These are phyloP conservation scores for Sporothrix schenckii DNA, from an alignment of 2,329 filamentous ascomycete species.

Conservation along the genomic window DNA sequence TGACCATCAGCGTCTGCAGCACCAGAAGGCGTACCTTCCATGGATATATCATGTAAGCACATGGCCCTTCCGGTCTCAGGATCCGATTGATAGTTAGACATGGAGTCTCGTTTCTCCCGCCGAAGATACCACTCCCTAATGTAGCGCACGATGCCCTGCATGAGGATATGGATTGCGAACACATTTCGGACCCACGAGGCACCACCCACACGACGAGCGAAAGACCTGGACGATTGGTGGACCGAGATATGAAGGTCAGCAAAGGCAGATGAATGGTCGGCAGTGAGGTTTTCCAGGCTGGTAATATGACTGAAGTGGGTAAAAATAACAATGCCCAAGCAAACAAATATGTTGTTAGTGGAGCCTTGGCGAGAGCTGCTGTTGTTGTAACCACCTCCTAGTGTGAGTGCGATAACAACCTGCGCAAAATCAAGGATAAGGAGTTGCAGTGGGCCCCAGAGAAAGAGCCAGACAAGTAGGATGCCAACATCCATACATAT, in stretches of 20 bases:
- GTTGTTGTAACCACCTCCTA: conserved; percentile 69
- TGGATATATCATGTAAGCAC: conserved; percentile 44
- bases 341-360: conserved; percentile 71
- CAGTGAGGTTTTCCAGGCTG: conserved; percentile 50
- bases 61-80: conserved; percentile 63
- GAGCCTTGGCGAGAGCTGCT: conserved; percentile 65
- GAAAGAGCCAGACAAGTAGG: conserved; percentile 80
- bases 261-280: conserved; percentile 43
- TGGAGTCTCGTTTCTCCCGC: conserved; percentile 59
- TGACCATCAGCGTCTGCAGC: conserved; percentile 53
- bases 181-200: conserved; percentile 70
- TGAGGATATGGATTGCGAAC: conserved; percentile 73
- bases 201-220: conserved; percentile 59
- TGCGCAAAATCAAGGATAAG: conserved; percentile 89
- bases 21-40: conserved; percentile 50
- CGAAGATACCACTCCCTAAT: conserved; percentile 70
- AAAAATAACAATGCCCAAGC: conserved; percentile 66
- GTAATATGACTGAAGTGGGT: conserved; percentile 54
- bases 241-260: conserved; percentile 54
- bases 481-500: conserved; percentile 82
- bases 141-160: conserved; percentile 71
- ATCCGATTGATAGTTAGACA: conserved; percentile 56
- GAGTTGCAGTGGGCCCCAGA: conserved; percentile 85
- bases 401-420: conserved; percentile 86
- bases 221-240: conserved; percentile 50